phyloP scores from a whole-genome alignment of 306 rosid species.

The Carpinus fangiana region DNA sequence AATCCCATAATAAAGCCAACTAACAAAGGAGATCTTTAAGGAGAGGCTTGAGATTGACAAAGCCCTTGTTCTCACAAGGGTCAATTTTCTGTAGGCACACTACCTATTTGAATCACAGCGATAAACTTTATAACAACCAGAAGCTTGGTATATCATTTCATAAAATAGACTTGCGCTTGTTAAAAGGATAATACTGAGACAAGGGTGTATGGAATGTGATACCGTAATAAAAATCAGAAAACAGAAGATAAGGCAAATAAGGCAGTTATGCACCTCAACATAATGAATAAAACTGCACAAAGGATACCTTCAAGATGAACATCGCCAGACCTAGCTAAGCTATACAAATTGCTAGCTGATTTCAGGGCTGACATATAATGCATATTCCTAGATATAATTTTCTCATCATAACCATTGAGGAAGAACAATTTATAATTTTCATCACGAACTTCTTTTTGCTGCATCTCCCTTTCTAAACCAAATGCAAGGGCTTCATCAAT shows the following conservation, averaged over 20 bases:
- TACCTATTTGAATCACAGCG: not conserved
- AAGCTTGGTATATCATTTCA: slow-evolving; percentile 12
- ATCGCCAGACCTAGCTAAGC: slow-evolving; percentile 83
- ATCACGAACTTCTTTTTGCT: slow-evolving; percentile 52
- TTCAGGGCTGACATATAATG: slow-evolving; percentile 86
- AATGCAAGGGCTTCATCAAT: slow-evolving; percentile 88
- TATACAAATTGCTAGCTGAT: slow-evolving; percentile 59
- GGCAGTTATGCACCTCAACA: slow-evolving; percentile 22
- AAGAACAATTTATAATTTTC: slow-evolving; percentile 66
- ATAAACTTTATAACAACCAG: slow-evolving; percentile 7
- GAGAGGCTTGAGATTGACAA: slow-evolving; percentile 1
- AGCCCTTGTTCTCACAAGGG: slow-evolving; percentile 8
- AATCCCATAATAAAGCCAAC: not conserved
- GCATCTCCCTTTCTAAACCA: slow-evolving; percentile 88
- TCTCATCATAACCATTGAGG: slow-evolving; percentile 40
- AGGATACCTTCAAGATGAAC: slow-evolving; percentile 81
- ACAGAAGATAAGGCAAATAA: not conserved
- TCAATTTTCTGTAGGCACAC: slow-evolving; percentile 1
- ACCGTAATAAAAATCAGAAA: not conserved
- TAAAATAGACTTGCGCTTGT: slow-evolving; percentile 12
- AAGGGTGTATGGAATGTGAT: slow-evolving; percentile 2
- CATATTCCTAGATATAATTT: slow-evolving; percentile 37
- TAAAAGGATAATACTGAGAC: slow-evolving; percentile 20
- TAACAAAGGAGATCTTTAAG: not conserved
- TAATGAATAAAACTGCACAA: slow-evolving; percentile 23